Evolutionary conservation across 495 filamentous ascomycete genomes (phyloP), one percentile per base, ranked within the genome.

Genomic region (Sordaria brevicollis): DNA sequence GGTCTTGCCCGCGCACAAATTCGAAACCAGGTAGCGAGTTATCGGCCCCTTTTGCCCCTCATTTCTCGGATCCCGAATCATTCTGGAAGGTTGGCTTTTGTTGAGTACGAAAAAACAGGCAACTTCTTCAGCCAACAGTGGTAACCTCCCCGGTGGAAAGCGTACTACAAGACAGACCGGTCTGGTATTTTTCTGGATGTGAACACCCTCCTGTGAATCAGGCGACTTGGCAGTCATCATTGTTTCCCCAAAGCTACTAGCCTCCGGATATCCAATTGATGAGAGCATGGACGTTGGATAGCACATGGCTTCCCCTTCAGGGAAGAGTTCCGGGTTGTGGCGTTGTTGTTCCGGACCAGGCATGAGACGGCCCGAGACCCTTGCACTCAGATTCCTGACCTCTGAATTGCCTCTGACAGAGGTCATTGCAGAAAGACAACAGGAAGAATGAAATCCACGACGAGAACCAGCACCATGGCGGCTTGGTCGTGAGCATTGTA

Each of bases 281-380:
- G 67, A 69, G 54, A 62, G 54, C 70, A 68, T 54, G 70, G 65
- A 33, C 70, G 70, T 74, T 66, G 72, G 68, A 35, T 68, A 67
- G 70, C 66, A 67, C 65, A 70, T 35, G 36, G 65, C 43, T 75
- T 74, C 74, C 74, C 21, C 39, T 74, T 75, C 70, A 49, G 72
- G 74, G 66, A 68, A 41, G 35, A 69, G 43, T 70, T 70, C 72
- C 74, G 69, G 37, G 68, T 33, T 21, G 35, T 69, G 65, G 70
- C 69, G 72, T 41, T n/a, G 65, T 68, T 34, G 66, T 71, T 71
- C 35, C 19, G 43, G 43, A 62, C 49, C 25, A 62, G 13, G 49
- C 49, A 62, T 31, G 49, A 57, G 49, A 31, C 25, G 49, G 25
- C 25, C 49, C 49, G 2, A 57, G 49, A 17, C 49, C 43, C 49